Conservation (phyloP, 2,329 filamentous ascomycete genomes). For the Fusarium torulosum region DNA sequence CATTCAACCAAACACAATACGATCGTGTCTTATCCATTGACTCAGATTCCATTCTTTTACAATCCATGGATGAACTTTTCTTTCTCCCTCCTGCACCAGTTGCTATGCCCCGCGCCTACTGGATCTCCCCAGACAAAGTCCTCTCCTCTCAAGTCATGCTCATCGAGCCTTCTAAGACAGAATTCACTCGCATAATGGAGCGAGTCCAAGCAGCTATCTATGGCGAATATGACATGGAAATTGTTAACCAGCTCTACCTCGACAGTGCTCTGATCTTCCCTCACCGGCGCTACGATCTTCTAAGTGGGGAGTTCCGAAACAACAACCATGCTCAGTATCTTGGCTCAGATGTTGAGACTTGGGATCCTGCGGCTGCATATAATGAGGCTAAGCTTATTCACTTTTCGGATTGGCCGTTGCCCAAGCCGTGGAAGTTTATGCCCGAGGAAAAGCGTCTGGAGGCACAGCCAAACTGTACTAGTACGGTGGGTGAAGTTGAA, state of each 20-base stretch:
- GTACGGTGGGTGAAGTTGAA: constrained; percentile 63
- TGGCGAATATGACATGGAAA: constrained; percentile 73
- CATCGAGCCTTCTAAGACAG: constrained; percentile 66
- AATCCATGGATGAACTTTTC: constrained; percentile 78
- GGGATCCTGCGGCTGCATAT: constrained; percentile 66
- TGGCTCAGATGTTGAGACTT: constrained; percentile 60
- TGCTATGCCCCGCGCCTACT: constrained; percentile 79
- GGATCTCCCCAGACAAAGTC: constrained; percentile 67
- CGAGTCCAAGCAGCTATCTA: constrained; percentile 44
- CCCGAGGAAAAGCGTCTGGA: constrained; percentile 12
- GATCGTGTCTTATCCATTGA: constrained; percentile 63
- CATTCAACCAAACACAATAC: constrained; percentile 76
- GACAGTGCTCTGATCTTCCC: constrained; percentile 71
- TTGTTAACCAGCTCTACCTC: constrained; percentile 72
- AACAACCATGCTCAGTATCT: constrained; percentile 61
- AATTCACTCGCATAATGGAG: constrained; percentile 58
- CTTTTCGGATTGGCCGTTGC: constrained; percentile 78
- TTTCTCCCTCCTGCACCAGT: constrained; percentile 70
- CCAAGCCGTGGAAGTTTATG: constrained; percentile 65
- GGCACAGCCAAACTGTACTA: constrained; percentile 53
- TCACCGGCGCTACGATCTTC: constrained; percentile 71
- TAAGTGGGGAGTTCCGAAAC: constrained; percentile 72
- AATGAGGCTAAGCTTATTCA: constrained; percentile 75
- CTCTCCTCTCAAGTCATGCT: constrained; percentile 72
- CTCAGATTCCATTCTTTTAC: constrained; percentile 72